Conservation (phyloP, 179 eudicot genomes). For the Amaranthus tricolor region DNA sequence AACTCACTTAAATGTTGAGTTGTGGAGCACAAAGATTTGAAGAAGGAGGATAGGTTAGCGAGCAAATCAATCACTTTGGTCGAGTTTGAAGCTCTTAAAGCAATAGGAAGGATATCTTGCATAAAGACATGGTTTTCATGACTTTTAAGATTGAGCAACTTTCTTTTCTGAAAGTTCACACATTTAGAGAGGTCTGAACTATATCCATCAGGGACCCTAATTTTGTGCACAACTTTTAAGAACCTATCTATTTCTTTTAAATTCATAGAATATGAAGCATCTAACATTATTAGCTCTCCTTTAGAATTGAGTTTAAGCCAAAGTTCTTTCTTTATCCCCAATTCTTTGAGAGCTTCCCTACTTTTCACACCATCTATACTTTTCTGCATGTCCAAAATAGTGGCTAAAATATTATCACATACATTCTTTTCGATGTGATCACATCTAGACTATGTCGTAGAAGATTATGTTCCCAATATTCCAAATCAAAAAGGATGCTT, state of each 20-base stretch:
- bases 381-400: conserved; percentile 11
- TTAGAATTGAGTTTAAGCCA: neutral
- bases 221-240: conserved; percentile 18
- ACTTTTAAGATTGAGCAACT: conserved; percentile 16
- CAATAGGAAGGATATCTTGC: no score
- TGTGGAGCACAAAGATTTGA: conserved; percentile 1
- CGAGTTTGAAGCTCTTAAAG: no score
- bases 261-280: conserved; percentile 5
- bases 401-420: conserved; percentile 13
- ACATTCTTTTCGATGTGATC: no score
- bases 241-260: conserved; percentile 3
- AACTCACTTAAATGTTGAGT: neutral
- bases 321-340: conserved; percentile 5
- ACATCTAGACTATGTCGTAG: no score
- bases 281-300: neutral
- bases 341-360: conserved; percentile 9
- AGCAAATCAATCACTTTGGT: neutral
- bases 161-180: conserved; percentile 2
- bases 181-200: no score
- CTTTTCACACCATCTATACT: conserved; percentile 17
- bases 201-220: neutral
- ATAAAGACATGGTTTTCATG: conserved; percentile 13
- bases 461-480: no score
- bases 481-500: no score
- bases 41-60: conserved; percentile 15